Base-by-base conservation (phyloP, 805 yeast species). In the Candida lessepsii region DNA sequence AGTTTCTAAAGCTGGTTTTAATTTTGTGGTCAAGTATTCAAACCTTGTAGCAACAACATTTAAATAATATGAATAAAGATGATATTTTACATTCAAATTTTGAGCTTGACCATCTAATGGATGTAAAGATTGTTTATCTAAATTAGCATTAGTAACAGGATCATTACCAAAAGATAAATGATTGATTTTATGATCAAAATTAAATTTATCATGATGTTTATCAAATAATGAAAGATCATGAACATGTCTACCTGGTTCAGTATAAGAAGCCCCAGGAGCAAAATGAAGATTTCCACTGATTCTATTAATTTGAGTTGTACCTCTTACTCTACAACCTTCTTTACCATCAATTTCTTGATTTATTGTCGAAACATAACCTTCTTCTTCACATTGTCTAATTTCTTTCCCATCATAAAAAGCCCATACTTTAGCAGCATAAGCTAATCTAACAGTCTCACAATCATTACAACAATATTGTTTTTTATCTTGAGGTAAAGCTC, bases 221-320 rank as follows among this genome's bases (percentile, higher is more conserved):
- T 67, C 65, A 63, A 76, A 93, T 39, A 87, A 70, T 6, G 96
- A 83, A 40, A 85, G 62, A 57, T 93, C 99, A 65, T 93, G 99
- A 44, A 78, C 72, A 60, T 93, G 99, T 37, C 74, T 73, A 13
- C 78, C 79, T 8, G 65, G 61, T 42, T 64, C 60, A 28, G 81
- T 76, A 53, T 71, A 73, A 2, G 95, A 80, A 18, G 84, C 80
- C 29, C 99, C 99, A 3, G 99, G 98, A 1, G 97, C 96, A 72
- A 93, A 89, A 67, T 93, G 98, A 47, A 93, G 65, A 54, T 87
- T 85, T 35, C 99, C 99, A 16, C 84, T 81, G 31, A 93, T 84
- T 64, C 95, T 79, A 62, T 86, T 86, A 55, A 93, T 78, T 50
- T 78, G 69, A 5, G 95, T 83, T 16, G 75, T 70, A 21, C 99